Conservation (phyloP, 768 basidiomycete species). For the Glaciozyma martinii region DNA sequence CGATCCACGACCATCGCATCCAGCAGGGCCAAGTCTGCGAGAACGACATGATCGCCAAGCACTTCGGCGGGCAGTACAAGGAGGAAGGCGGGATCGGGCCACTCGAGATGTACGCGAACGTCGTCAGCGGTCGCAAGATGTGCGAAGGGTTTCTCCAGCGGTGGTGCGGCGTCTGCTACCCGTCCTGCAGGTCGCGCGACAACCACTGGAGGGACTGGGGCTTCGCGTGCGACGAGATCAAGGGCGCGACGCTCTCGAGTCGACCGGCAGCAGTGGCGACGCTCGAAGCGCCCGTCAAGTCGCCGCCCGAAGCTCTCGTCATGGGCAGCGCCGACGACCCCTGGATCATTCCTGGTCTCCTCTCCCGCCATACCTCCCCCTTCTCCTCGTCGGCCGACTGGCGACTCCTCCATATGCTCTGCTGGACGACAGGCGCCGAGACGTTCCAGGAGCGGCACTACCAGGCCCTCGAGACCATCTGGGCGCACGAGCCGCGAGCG, state of each 20-base stretch:
- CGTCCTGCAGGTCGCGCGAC: conserved; percentile 18
- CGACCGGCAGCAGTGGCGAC: background rate
- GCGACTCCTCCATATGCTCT: conserved; percentile 25
- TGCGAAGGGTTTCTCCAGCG: conserved; percentile 19
- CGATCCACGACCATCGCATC: conserved; percentile 29
- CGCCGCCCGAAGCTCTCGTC: conserved; percentile 1
- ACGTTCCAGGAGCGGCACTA: conserved; percentile 25
- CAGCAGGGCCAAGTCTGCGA: conserved; percentile 30
- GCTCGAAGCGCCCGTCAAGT: conserved; percentile 6
- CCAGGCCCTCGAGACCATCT: conserved; percentile 27
- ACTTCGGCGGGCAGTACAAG: conserved; percentile 16
- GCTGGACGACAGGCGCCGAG: conserved; percentile 15
- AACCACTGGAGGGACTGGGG: conserved; percentile 18
- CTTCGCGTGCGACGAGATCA: conserved; percentile 26
- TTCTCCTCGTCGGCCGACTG: conserved; percentile 20
- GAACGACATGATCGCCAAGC: conserved; percentile 31
- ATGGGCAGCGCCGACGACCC: conserved; percentile 24
- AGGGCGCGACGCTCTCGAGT: conserved; percentile 18
- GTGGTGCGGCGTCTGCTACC: conserved; percentile 31
- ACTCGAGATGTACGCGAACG: conserved; percentile 28
- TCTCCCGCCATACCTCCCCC: conserved; percentile 14
- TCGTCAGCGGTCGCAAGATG: conserved; percentile 13
- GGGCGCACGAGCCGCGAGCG: conserved; percentile 25
- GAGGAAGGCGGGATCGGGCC: conserved; percentile 17
- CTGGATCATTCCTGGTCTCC: conserved; percentile 28